Evolutionary conservation across 2,329 filamentous ascomycete species (phyloP), one percentile per base, ranked within the genome.

Genomic region (Colletotrichum theobromicola): DNA sequence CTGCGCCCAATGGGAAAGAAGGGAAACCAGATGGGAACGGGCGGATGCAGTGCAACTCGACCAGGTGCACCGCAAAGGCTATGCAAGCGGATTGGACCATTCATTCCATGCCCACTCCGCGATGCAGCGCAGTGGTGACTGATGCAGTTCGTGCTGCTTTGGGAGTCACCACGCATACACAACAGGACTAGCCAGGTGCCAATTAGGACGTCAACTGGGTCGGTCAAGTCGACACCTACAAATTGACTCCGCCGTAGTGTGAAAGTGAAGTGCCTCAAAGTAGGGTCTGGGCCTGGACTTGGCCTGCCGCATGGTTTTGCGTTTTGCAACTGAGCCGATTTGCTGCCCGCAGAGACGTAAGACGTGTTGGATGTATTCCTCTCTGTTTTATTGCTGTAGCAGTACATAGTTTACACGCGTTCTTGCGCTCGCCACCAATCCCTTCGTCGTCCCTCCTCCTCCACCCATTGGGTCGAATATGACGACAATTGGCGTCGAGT

Each of bases 401-500:
- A 55, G 6, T 35, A 74, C 67, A 24, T 66, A 26, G n/a, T 16
- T 16, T 28, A 26, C 28, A 21, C 32, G 12, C 26, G 26, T n/a
- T 32, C 55, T 58, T 13, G 9, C 55, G 28, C 28, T 71, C 18
- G 61, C 67, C 61, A 67, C 61, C 67, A n/a, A 28, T 50, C 55
- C 35, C 55, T 21, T 58, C 55, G 21, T 71, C 58, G 46, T 58
- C 65, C 26, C 24, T 61, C 21, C 18, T 67, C 61, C 61, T 37
- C n/a, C 67, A 53, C 13, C 55, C 37, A 65, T 53, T 61, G 13
- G 37, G 37, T 16, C 24, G 18, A 34, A 34, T 46, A 46, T 35
- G 72, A 74, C 68, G 68, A 67, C 55, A 74, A 55, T 67, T 58
- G 53, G 67, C 67, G 67, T 66, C 42, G 12, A 67, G 34, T 58